Evolutionary conservation across 495 filamentous ascomycete species (phyloP), one percentile per base, ranked within the genome.

Genomic region (Podospora pseudopauciseta): DNA sequence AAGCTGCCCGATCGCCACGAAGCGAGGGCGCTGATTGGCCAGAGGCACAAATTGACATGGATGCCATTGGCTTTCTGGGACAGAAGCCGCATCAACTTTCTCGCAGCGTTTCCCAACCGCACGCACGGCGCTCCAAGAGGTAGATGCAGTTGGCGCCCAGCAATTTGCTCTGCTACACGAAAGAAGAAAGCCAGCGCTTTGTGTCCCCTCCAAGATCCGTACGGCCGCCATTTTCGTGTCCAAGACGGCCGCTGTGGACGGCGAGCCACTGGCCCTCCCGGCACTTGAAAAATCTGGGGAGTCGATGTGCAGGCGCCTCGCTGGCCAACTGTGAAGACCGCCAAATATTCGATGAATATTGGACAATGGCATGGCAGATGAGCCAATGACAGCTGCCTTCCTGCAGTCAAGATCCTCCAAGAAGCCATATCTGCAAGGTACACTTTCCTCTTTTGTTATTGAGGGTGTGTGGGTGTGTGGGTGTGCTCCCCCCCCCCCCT

Each of bases 51-150:
- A 68, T 69, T 67, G 65, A 70, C 73, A 66, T 66, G 74, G 74
- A 57, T 54, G 5, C 3, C 60, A 58, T 55, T 68, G 26, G 44
- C 28, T 64, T 70, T 70, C 75, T 77, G 75, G 74, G 57, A 77
- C 75, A 73, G 69, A 71, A 72, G 72, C 70, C 69, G 75, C 75
- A 72, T 77, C 74, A 77, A 74, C 69, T 65, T 73, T 67, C 55
- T 58, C 56, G 53, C 65, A 68, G 68, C 68, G 55, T 58, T 58
- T 58, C 19, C 23, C 39, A 49, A 49, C 39, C 55, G 55, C n/a
- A n/a, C 55, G n/a, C 55, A 19, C 55, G 61, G 61, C 61, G 60
- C 32, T 23, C 61, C 26, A 19, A 19, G 18, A 32, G 61, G 65
- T 67, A 32, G 65, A 67, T 67, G 15, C 65, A 67, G 60, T 65